A percentile compares a stretch with the other conserved stretches of the same genome.
Evolutionary conservation across 23 red algal genomes (phyloP).

Genomic region (Cyanidiococcus yangmingshanensis): DNA sequence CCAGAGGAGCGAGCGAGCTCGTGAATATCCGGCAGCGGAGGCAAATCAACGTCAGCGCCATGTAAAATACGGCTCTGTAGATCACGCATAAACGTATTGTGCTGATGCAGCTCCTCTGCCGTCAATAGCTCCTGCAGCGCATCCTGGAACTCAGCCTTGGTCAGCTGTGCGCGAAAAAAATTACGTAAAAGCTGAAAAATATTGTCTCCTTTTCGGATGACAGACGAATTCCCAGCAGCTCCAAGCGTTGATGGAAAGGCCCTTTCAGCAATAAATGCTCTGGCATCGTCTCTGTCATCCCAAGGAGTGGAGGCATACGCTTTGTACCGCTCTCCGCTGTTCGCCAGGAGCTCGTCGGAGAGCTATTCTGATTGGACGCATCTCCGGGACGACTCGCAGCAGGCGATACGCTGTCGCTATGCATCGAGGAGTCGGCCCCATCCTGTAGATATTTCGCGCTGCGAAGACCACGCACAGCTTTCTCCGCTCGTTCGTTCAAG

Average conservation of each 20-base stretch:
- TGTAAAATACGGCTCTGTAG: not conserved
- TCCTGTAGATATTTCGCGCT: no score
- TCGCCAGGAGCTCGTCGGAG: no score
- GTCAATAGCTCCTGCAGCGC: not conserved
- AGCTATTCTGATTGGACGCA: no score
- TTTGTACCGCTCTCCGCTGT: no score
- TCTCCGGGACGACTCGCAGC: no score
- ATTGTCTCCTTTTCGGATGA: not conserved
- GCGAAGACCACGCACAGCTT: no score
- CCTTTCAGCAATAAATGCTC: no score
- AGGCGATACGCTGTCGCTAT: no score
- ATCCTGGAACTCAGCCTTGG: constrained; percentile 20
- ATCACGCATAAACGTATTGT: constrained; percentile 23
- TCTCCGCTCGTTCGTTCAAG: no score
- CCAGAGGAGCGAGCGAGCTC: not conserved
- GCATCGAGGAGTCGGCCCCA: no score
- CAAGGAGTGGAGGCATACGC: no score
- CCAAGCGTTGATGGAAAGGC: not conserved
- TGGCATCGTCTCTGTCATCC: no score
- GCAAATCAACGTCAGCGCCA: not conserved
- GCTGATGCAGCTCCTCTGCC: not conserved
- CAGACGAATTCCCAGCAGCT: not conserved
- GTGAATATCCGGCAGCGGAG: not conserved
- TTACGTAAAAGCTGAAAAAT: constrained; percentile 16
- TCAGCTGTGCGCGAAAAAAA: constrained; percentile 1